Base-by-base conservation (phyloP, 768 basidiomycete species). In the Tricholoma terreum region DNA sequence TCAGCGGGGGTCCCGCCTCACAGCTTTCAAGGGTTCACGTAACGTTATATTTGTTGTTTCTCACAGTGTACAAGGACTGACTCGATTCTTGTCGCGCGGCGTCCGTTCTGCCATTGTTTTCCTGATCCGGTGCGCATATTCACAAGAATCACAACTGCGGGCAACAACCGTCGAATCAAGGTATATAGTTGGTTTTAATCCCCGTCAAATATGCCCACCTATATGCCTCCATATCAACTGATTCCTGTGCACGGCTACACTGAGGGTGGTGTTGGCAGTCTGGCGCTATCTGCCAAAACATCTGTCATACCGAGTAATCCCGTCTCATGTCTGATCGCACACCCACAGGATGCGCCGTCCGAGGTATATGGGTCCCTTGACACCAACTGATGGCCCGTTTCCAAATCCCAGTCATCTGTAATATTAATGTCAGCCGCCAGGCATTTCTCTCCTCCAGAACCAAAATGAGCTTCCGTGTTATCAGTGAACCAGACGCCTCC, bases 401-500 rank as follows among this genome's bases (percentile, higher is more conserved):
- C 7, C 27, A 6, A 31, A 31, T 9, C 12, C 27, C 27, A 49
- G 15, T 31, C 30, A 31, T 15, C 15, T 48, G 46, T 17, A 8
- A 27, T 15, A 30, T 31, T 2, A 4, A 27, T n/a, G 46, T 49
- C 46, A 49, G 46, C 46, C 46, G 15, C 46, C 15, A 12, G 15
- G 9, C 7, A 49, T n/a, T 30, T 27, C 22, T 31, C 46, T 49
- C 30, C 27, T 27, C 27, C 14, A 17, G 6, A 31, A 31, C n/a
- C 46, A 27, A 30, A 27, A 49, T 49, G 46, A n/a, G 15, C 27
- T 49, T 30, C n/a, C 46, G 46, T 6, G 52, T 42, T 43, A 65
- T 69, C 57, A 61, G 69, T 55, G 61, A 65, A 56, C 60, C 65
- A 52, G 58, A 62, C 34, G 62, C 62, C 24, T 43, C 58, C 51